A percentile compares a stretch with the other conserved stretches of the same genome.
Evolutionary conservation across 495 filamentous ascomycete genomes (phyloP).

Genomic region (Trichoderma reesei): DNA sequence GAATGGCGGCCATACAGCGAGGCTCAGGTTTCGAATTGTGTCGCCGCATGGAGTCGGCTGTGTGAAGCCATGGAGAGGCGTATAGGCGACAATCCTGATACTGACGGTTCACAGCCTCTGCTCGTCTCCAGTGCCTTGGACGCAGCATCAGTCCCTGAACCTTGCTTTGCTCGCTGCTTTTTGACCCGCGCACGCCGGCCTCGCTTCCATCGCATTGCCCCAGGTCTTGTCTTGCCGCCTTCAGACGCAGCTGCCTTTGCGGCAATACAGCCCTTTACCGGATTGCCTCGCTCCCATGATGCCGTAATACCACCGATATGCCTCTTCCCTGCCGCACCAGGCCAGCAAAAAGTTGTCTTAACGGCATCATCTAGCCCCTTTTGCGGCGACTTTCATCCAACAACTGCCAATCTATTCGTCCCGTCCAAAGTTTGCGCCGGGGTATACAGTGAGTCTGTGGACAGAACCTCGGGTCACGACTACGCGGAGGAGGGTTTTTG

Average conservation of each 20-base stretch:
- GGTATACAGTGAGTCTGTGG: slow-evolving; percentile 17
- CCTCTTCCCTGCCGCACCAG: slow-evolving; percentile 20
- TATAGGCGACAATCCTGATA: background rate
- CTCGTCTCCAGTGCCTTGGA: slow-evolving; percentile 21
- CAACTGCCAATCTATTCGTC: background rate
- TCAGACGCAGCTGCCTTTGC: slow-evolving; percentile 19
- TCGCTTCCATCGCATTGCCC: slow-evolving; percentile 27
- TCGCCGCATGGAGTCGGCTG: slow-evolving; percentile 17
- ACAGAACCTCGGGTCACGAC: slow-evolving; percentile 9
- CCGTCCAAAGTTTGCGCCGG: slow-evolving; percentile 11
- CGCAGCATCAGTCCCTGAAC: slow-evolving; percentile 21
- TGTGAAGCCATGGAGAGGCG: slow-evolving; percentile 17
- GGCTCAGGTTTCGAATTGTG: slow-evolving; percentile 15
- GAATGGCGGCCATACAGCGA: slow-evolving; percentile 18
- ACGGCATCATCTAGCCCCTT: slow-evolving; percentile 16
- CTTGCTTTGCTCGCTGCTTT: slow-evolving; percentile 25
- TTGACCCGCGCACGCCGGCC: slow-evolving; percentile 23
- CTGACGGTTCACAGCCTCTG: slow-evolving; percentile 12
- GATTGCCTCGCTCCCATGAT: slow-evolving; percentile 13
- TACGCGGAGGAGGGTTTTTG: slow-evolving; percentile 21
- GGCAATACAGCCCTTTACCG: slow-evolving; percentile 19
- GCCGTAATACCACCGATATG: slow-evolving; percentile 15
- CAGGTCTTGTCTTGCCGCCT: slow-evolving; percentile 25
- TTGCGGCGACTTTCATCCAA: background rate
- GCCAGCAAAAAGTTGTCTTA: slow-evolving; percentile 16